phyloP scores from a whole-genome alignment of 164 flowering plant species.

The Tinospora cordifolia region DNA sequence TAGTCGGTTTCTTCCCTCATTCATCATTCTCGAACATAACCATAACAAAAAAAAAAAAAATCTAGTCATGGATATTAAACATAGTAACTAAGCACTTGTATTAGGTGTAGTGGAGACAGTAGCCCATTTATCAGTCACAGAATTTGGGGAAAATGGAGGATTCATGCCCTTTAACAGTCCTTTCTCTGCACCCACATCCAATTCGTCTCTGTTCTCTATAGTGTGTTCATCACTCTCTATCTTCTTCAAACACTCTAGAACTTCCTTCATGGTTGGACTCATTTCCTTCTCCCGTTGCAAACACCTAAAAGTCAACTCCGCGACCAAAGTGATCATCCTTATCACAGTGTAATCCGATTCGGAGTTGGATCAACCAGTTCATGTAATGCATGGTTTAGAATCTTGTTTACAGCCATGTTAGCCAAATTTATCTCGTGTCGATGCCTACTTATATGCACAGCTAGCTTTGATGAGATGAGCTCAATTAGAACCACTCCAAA shows the following conservation, averaged over 20 bases:
- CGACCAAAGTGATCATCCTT: slow-evolving; percentile 38
- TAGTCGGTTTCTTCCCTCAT: too few species aligned
- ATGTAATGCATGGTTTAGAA: slow-evolving; percentile 36
- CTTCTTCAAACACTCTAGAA: slow-evolving; percentile 24
- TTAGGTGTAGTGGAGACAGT: slow-evolving; percentile 33
- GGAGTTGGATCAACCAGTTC: slow-evolving; percentile 48
- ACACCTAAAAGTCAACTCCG: slow-evolving; percentile 65
- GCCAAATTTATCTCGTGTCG: slow-evolving; percentile 61
- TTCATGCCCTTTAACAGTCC: slow-evolving; percentile 31
- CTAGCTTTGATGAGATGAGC: slow-evolving; percentile 61
- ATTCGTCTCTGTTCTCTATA: slow-evolving; percentile 21
- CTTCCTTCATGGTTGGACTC: slow-evolving; percentile 59
- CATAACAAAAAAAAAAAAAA: too few species aligned
- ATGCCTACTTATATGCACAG: slow-evolving; percentile 60
- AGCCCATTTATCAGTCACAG: slow-evolving; percentile 27
- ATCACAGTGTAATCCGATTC: slow-evolving; percentile 26
- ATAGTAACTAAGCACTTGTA: slow-evolving; percentile 19
- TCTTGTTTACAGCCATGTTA: slow-evolving; percentile 50
- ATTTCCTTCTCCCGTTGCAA: slow-evolving; percentile 45
- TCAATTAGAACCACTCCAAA: slow-evolving; percentile 64
- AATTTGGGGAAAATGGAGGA: slow-evolving; percentile 32
- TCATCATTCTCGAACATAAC: too few species aligned
- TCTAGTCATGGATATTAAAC: too few species aligned
- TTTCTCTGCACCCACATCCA: slow-evolving; percentile 25
- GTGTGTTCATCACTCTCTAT: slow-evolving; percentile 19